Base-by-base conservation (phyloP, 192 early-diverging fungal species). In the Rhizoclosmatium globosum region DNA sequence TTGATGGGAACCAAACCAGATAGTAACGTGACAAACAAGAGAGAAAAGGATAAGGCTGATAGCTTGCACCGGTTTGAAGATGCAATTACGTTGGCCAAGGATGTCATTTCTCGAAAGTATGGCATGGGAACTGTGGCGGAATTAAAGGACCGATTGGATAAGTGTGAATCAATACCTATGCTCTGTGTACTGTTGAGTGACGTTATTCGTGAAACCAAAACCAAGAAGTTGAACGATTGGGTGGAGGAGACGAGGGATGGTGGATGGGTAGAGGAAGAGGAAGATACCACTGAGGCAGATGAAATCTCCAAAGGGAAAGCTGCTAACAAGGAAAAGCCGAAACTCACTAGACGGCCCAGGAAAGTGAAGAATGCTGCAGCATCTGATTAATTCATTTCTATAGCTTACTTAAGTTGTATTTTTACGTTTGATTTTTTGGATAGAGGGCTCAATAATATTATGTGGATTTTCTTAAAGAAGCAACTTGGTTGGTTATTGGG, bases 251-350 rank as follows among this genome's bases (percentile, higher is more conserved):
- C 60, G 43, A 19, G 47, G 59, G 72, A 74, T 64, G 72, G 72
- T 11, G 72, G 72, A n/a, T 74, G 72, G 72, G 72, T 74, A 6
- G 72, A 74, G 72, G 72, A 74, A 38, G 72, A 74, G 38, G 72
- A 74, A 44, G 56, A 62, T 44, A 59, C 72, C 39, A 45, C 72
- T 21, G 72, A 74, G 19, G 43, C 46, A n/a, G 59, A 74, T 39
- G 72, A 74, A 11, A 43, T 13, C 13, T 7, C 57, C 19, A 74
- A 62, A 45, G 56, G 56, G 7, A 39, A 47, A 19, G 72, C 7
- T 56, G 17, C 11, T 44, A 19, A 57, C 15, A 19, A 19, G 60
- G 46, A 74, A 7, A 74, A 74, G 59, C 17, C n/a, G 42, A 44
- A 46, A 56, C 19, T 62, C 3, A 62, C 72, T n/a, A 19, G 59